Evolutionary conservation across 257 asterid genomes (phyloP).

Genomic region (Eustoma russellianum): DNA sequence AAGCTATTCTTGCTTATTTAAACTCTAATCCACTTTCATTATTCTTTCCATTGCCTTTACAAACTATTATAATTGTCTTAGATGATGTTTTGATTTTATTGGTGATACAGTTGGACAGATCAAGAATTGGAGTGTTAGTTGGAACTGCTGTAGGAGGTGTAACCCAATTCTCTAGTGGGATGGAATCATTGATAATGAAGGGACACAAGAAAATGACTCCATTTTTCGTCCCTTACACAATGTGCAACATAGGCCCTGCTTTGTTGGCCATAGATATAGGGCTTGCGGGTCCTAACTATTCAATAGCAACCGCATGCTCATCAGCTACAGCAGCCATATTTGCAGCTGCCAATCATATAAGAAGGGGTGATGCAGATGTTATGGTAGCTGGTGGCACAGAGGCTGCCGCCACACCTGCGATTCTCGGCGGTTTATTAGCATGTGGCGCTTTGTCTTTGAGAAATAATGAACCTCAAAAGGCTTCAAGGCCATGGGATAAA

Average conservation of each 20-base stretch:
- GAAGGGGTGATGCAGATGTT: conserved; percentile 35
- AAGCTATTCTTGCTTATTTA: no score
- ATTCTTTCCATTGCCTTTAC: no score
- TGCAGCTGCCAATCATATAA: conserved; percentile 35
- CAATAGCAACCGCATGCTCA: conserved; percentile 35
- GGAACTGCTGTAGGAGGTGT: conserved; percentile 38
- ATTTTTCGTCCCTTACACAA: conserved; percentile 35
- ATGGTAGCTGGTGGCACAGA: conserved; percentile 42
- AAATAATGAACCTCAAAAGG: conserved; percentile 30
- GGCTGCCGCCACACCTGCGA: conserved; percentile 23
- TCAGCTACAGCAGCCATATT: conserved; percentile 24
- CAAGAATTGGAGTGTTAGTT: conserved; percentile 29
- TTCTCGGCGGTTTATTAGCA: conserved; percentile 32
- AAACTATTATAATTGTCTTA: no score
- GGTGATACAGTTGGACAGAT: conserved; percentile 27
- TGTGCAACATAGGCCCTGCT: conserved; percentile 35
- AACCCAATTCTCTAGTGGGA: conserved; percentile 27
- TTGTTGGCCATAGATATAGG: conserved; percentile 32
- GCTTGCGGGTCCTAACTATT: conserved; percentile 36
- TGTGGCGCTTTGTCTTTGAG: conserved; percentile 33
- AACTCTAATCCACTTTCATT: no score
- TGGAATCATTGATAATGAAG: conserved; percentile 24
- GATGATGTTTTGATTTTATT: no score
- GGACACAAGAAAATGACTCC: conserved; percentile 37
- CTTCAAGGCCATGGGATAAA: conserved; percentile 74